Base-by-base conservation (phyloP, 768 basidiomycete genomes). In the Asterophora lycoperdoides region DNA sequence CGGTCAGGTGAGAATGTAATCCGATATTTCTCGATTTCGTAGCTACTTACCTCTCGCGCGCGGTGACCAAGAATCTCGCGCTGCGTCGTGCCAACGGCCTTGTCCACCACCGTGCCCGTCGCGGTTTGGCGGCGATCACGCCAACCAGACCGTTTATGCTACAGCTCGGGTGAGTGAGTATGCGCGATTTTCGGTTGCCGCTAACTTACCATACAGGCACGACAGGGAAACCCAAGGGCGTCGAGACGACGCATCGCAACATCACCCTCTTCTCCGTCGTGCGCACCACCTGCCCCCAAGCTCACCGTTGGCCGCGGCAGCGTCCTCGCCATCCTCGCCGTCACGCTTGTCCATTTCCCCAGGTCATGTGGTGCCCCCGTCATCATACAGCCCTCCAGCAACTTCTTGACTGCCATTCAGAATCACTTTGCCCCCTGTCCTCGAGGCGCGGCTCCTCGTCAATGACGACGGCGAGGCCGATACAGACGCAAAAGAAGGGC, bases 351-450 rank as follows among this genome's bases (percentile, higher is more conserved):
- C 1, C 72, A 78, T 46, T 78, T 79, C 54, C 81, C 84, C 0
- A 66, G 86, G 49, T 56, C 66, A 6, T 53, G 60, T 5, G 82
- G 83, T 1, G 60, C 69, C 0, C 74, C 84, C 0, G 67, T 79
- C 3, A 71, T 83, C 18, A 68, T 90, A 39, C 76, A 86, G 62
- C 64, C 77, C 1, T 78, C 88, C 0, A 68, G 69, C 1, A 62
- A 69, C 44, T 89, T 89, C 58, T 85, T 88, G 53, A 68, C 73
- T 8, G 70, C 78, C 41, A 78, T 95, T 39, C 73, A 84, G 53
- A 0, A 66, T 86, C 0, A 69, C 90, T 40, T 89, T 90, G 1
- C 93, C 93, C 1, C 92, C 93, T 0, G 81, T 96, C n/a, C 67
- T 93, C 28, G 80, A 93, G 61, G 83, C 85, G 1, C 76, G 86